Conservation (phyloP, 192 early-diverging fungal species). For the Backusella morwellensis region DNA sequence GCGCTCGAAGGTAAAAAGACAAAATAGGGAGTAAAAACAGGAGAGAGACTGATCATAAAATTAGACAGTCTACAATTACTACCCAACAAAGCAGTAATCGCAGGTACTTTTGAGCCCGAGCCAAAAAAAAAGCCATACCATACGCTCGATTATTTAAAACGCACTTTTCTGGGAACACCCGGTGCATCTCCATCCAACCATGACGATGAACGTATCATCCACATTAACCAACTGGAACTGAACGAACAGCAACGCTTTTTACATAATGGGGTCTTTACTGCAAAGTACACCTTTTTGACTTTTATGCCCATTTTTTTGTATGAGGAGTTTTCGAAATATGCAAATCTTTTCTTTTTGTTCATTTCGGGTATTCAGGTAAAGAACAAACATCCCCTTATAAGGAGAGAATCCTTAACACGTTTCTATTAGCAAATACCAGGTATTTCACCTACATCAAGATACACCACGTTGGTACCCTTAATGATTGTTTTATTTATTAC, state of each 20-base stretch:
- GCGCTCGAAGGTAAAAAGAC: background rate
- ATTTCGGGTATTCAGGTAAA: conserved; percentile 90
- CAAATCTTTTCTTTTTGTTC: conserved; percentile 99
- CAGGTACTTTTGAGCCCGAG: background rate
- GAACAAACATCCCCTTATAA: background rate
- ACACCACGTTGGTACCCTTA: conserved; percentile 83
- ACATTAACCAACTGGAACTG: conserved; percentile 80
- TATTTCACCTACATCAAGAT: conserved; percentile 90
- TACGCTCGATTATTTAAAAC: background rate
- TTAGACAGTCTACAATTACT: conserved; percentile 2
- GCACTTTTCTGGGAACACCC: background rate
- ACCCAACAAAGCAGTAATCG: background rate
- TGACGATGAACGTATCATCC: conserved; percentile 66
- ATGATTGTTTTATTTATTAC: conserved; percentile 85
- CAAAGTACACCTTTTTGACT: conserved; percentile 93
- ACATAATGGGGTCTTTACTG: conserved; percentile 92
- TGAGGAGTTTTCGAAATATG: conserved; percentile 98
- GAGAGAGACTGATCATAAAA: background rate
- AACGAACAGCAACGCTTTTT: conserved; percentile 83
- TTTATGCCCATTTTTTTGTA: conserved; percentile 95
- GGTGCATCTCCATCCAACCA: background rate
- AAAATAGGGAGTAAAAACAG: background rate
- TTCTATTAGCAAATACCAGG: conserved; percentile 83
- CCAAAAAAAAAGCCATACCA: background rate
- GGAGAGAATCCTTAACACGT: background rate